phyloP scores from a whole-genome alignment of 2,329 filamentous ascomycete genomes.

The Fulvia fulva region DNA sequence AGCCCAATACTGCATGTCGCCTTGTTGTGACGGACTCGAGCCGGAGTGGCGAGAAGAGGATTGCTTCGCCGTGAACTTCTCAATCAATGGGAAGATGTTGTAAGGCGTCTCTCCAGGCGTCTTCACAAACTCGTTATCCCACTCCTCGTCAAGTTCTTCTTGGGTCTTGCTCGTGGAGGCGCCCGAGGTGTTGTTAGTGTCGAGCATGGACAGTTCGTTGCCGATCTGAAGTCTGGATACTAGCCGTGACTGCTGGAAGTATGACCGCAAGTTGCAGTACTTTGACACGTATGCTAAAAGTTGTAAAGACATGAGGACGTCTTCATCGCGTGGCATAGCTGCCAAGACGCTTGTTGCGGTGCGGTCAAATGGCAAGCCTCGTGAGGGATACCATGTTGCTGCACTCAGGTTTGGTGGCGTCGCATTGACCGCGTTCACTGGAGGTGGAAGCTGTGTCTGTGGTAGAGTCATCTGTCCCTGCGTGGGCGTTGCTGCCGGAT shows the following conservation, averaged over 20 bases:
- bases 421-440: slow-evolving; percentile 62
- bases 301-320: slow-evolving; percentile 96
- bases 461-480: slow-evolving; percentile 41
- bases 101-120: slow-evolving; percentile 31
- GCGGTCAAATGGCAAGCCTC: slow-evolving; percentile 26
- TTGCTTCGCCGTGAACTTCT: slow-evolving; percentile 87
- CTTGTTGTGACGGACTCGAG: slow-evolving; percentile 34
- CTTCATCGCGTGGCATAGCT: slow-evolving; percentile 93
- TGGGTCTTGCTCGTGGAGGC: slow-evolving; percentile 35
- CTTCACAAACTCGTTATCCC: slow-evolving; percentile 75
- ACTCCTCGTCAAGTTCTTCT: slow-evolving; percentile 67
- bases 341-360: slow-evolving; percentile 65
- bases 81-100: slow-evolving; percentile 96
- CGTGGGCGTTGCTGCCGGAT: slow-evolving; percentile 61
- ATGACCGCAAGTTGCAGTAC: slow-evolving; percentile 92
- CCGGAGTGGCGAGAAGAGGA: slow-evolving; percentile 65
- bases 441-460: slow-evolving; percentile 42
- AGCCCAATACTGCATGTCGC: slow-evolving; percentile 96
- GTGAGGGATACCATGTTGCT: slow-evolving; percentile 28
- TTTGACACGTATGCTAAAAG: slow-evolving; percentile 96
- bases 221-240: slow-evolving; percentile 90
- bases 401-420: slow-evolving; percentile 71
- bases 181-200: slow-evolving; percentile 57
- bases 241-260: slow-evolving; percentile 91
- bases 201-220: slow-evolving; percentile 74